phyloP scores from a whole-genome alignment of 2,329 filamentous ascomycete species.

The Aspergillus thermomutatus region DNA sequence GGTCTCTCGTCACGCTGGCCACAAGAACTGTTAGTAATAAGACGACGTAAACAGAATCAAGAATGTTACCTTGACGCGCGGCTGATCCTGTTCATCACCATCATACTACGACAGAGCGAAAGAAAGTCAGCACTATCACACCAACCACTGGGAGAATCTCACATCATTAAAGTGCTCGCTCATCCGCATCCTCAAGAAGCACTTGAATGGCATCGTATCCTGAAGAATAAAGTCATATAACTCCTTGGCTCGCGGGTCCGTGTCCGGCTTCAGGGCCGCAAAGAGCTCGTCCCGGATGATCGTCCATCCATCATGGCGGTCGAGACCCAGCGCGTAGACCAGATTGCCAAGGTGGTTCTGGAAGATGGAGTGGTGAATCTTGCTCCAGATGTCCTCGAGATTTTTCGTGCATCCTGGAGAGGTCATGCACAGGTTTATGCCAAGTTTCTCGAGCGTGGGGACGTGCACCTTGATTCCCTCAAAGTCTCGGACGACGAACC shows the following conservation, averaged over 20 bases:
- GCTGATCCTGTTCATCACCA: too few species aligned
- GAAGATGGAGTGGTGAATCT: slow-evolving; percentile 17
- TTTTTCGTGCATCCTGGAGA: slow-evolving; percentile 8
- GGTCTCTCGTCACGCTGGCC: too few species aligned
- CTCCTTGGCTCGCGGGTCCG: background rate
- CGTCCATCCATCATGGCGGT: slow-evolving; percentile 14
- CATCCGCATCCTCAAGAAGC: slow-evolving; percentile 20
- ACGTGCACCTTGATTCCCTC: too few species aligned
- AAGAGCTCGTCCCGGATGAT: slow-evolving; percentile 9
- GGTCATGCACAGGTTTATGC: slow-evolving; percentile 8
- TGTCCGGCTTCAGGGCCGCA: background rate
- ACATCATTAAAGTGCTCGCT: slow-evolving; percentile 16
- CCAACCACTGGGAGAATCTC: background rate
- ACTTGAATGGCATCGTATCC: slow-evolving; percentile 18
- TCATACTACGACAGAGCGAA: too few species aligned
- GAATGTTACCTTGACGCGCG: too few species aligned
- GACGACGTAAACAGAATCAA: too few species aligned
- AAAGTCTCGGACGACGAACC: too few species aligned
- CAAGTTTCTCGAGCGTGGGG: slow-evolving; percentile 5
- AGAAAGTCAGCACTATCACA: too few species aligned
- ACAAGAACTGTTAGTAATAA: too few species aligned
- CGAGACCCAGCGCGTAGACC: slow-evolving; percentile 8
- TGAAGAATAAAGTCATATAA: slow-evolving; percentile 12
- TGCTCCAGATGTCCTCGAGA: slow-evolving; percentile 12
- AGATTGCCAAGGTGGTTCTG: slow-evolving; percentile 16